Base-by-base conservation (phyloP, 2,329 filamentous ascomycete species). In the Fusarium bulbicola region DNA sequence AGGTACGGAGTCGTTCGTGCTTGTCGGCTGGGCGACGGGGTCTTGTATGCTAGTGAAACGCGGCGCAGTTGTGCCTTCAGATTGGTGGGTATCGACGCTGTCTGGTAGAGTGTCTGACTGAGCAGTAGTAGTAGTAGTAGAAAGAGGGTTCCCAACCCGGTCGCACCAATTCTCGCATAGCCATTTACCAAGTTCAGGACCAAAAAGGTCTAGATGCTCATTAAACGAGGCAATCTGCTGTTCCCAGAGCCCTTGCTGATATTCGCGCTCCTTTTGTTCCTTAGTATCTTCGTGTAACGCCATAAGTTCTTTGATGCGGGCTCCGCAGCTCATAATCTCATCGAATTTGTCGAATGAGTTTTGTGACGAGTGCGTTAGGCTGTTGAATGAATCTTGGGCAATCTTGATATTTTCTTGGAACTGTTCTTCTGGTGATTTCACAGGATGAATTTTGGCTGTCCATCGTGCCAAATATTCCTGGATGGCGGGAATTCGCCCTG, bases 61-160 rank as follows among this genome's bases (percentile, higher is more conserved):
- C 5, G 36, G 16, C 0, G 26, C 7, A 18, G 26, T 6, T 30
- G 20, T 30, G 4, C 5, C 7, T 5, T 40, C 20, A 1, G 9
- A 3, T 16, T n/a, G 28, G 0, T 34, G 28, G 10, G 53, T 15
- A 11, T 57, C 28, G 39, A 42, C 7, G 18, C 5, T 3, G 21
- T 2, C 11, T 56, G 39, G 28, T 20, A 16, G 0, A 43, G 28
- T 32, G 8, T 43, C 39, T 43, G 39, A 26, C n/a, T 26, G 53
- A 21, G 43, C 26, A 30, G 21, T 15, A 20, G 37, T 26, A 24
- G 37, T 26, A 24, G 30, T 32, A 42, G 26, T 32, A 5, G 52
- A 18, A 24, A 7, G 3, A 9, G 21, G 3, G 5, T 15, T 28
- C 6, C 10, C 16, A 14, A 30, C 9, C 13, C 52, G 52, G 13